Percentiles rank a stretch among this genome's conserved stretches.
These are phyloP conservation scores for Citeromyces matritensis DNA, from an alignment of 805 yeast species.

Conservation along the genomic window DNA sequence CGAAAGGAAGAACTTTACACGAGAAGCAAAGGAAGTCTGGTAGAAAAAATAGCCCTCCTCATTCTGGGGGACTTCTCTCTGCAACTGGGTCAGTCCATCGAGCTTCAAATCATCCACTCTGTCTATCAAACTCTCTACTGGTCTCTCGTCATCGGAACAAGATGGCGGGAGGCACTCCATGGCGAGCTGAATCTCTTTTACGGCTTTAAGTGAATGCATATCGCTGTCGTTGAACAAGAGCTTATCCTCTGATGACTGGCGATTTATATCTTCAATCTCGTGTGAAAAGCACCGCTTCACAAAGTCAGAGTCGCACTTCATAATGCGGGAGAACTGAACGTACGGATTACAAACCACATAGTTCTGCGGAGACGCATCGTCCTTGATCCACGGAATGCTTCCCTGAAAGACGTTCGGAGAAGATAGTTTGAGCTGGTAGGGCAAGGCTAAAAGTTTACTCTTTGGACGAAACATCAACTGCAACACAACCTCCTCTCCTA, in stretches of 20 bases:
- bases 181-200: conserved; percentile 32
- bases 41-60: conserved; percentile 54
- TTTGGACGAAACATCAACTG: conserved; percentile 45
- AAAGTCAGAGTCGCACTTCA: conserved; percentile 48
- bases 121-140: conserved; percentile 2
- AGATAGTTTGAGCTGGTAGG: conserved; percentile 12
- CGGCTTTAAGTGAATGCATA: conserved; percentile 35
- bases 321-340: conserved; percentile 45
- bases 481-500: conserved; percentile 38
- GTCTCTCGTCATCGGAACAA: neutral
- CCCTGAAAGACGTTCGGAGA: conserved; percentile 11
- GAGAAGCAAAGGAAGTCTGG: conserved; percentile 60
- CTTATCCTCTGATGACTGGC: conserved; percentile 40
- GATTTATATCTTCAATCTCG: conserved; percentile 41
- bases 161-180: no score
- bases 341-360: conserved; percentile 10
- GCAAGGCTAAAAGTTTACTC: conserved; percentile 15
- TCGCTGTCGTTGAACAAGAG: conserved; percentile 47
- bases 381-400: conserved; percentile 40
- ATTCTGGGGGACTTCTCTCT: conserved; percentile 4
- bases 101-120: neutral
- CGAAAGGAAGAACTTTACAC: conserved; percentile 54
- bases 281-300: conserved; percentile 34
- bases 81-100: conserved; percentile 2
- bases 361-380: conserved; percentile 10